Base-by-base conservation (phyloP, 1,284 basidiomycete species). In the Ceraceosorus guamensis region DNA sequence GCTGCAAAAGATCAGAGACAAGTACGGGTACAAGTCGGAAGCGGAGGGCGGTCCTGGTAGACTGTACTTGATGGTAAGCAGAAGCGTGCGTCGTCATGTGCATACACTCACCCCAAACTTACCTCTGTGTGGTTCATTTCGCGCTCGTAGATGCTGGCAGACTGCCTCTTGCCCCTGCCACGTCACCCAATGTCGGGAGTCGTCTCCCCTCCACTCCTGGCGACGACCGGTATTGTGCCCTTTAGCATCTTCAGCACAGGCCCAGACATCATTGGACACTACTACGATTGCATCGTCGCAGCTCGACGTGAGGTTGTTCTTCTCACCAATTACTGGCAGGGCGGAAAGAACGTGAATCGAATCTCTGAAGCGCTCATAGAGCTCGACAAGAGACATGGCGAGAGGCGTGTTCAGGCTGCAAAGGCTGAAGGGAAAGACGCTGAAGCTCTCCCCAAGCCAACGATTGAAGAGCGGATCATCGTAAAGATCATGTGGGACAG, bases 401-500 rank as follows among this genome's bases (percentile, higher is more conserved):
- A 59, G 5, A 24, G 62, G 30, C 57, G 60, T 14, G 24, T 53
- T 6, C 31, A 56, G 16, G 53, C 60, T 43, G 50, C 24, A 46
- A 45, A 34, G 11, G 30, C 34, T 24, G 35, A 6, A 32, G 35
- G 52, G 4, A 13, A 16, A 8, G 14, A 35, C 30, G 34, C n/a
- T 35, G 2, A 16, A n/a, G 13, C n/a, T 18, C 31, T 32, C 33
- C 46, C 33, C 35, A 59, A 59, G 34, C 53, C 57, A 6, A 39
- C 50, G 10, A 54, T 56, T 4, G 61, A 64, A 30, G 70, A 71
- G 14, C 51, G 62, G 10, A 56, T 75, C 57, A 63, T 75, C 30
- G 68, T 73, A 46, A 75, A 75, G 39, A 54, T 75, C 51, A 75
- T 75, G 73, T 75, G 73, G 73, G 73, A 75, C 50, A 63, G 73